Evolutionary conservation across 768 basidiomycete genomes (phyloP).

Genomic region (Suillus occidentalis): DNA sequence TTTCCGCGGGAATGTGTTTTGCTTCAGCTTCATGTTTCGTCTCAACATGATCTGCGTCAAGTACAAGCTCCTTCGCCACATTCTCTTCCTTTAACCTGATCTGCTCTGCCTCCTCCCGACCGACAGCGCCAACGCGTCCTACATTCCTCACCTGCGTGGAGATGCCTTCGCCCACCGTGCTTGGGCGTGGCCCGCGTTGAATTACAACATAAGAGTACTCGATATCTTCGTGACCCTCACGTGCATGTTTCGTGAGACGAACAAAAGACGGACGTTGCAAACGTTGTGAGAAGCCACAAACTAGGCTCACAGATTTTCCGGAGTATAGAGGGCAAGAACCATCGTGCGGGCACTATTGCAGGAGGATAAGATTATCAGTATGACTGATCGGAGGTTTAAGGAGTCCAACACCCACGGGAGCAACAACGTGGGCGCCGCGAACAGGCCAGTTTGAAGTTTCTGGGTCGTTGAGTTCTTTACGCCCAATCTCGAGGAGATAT

Average conservation of each 20-base stretch:
- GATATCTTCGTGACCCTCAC: constrained; percentile 80
- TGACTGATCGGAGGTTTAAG: constrained; percentile 1
- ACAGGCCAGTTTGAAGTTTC: constrained; percentile 35
- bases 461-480: constrained; percentile 53
- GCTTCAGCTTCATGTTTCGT: not conserved
- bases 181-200: constrained; percentile 73
- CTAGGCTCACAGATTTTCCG: constrained; percentile 49
- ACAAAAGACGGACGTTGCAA: constrained; percentile 85
- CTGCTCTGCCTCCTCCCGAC: constrained; percentile 30
- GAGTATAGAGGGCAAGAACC: constrained; percentile 73
- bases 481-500: constrained; percentile 63
- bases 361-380: constrained; percentile 3
- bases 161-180: not conserved
- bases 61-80: constrained; percentile 26
- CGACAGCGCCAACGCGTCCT: constrained; percentile 32
- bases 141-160: constrained; percentile 13
- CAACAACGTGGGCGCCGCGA: constrained; percentile 78
- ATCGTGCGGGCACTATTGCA: constrained; percentile 85
- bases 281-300: constrained; percentile 87
- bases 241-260: constrained; percentile 84
- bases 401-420: constrained; percentile 62
- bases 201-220: constrained; percentile 91
- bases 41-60: constrained; percentile 17
- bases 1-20: constrained; percentile 11
- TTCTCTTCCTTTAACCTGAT: constrained; percentile 14